Evolutionary conservation across 805 yeast genomes (phyloP).

Genomic region (Barnettozyma populi): DNA sequence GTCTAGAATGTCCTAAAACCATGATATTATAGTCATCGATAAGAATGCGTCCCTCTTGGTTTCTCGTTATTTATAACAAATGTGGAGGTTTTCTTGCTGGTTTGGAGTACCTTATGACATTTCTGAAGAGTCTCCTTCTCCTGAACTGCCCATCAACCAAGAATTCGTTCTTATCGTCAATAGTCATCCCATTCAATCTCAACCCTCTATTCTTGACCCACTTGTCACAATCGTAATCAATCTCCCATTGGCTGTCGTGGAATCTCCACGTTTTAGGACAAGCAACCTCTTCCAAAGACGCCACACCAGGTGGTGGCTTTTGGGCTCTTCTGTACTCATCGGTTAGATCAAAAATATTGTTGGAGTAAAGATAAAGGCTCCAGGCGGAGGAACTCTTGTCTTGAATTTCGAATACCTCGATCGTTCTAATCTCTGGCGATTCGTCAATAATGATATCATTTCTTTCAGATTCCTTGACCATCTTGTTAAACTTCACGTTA

Average conservation of each 20-base stretch:
- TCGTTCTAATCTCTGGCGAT: slow-evolving; percentile 50
- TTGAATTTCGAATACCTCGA: slow-evolving; percentile 68
- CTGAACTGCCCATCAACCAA: slow-evolving; percentile 43
- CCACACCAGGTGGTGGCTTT: slow-evolving; percentile 62
- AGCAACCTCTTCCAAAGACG: slow-evolving; percentile 44
- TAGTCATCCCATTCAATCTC: slow-evolving; percentile 19
- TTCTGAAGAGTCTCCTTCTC: slow-evolving; percentile 51
- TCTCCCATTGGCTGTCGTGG: slow-evolving; percentile 52
- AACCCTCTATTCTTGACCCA: slow-evolving; percentile 51
- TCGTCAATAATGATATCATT: slow-evolving; percentile 66
- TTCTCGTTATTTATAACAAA: slow-evolving; percentile 6
- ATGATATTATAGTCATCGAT: too few relatives aligned
- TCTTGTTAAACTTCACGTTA: slow-evolving; percentile 26
- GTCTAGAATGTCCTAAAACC: too few relatives aligned
- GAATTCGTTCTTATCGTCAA: slow-evolving; percentile 44
- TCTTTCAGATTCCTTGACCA: slow-evolving; percentile 33
- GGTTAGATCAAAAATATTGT: slow-evolving; percentile 45
- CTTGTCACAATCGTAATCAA: slow-evolving; percentile 46
- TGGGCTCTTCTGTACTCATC: slow-evolving; percentile 42
- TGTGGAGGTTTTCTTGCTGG: slow-evolving; percentile 31
- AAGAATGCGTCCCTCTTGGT: too few relatives aligned
- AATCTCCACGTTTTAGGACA: slow-evolving; percentile 78
- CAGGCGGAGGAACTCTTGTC: slow-evolving; percentile 64
- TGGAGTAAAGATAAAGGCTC: slow-evolving; percentile 55
- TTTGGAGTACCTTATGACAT: slow-evolving; percentile 42